phyloP scores from a whole-genome alignment of 192 early-diverging fungal species.

The Umbelopsis sp. region DNA sequence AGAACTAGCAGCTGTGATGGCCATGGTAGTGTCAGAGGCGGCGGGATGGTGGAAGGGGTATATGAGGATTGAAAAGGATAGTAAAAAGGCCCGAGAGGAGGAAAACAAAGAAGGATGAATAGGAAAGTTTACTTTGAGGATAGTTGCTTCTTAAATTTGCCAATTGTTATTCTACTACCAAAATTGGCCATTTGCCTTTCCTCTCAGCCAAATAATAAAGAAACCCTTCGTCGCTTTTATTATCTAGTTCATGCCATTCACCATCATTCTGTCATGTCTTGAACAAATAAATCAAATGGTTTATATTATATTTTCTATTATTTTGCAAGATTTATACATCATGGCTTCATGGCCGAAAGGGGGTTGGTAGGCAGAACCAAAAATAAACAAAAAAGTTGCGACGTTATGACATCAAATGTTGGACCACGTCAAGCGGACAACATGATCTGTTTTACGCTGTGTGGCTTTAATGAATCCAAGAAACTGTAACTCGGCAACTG shows the following conservation, averaged over 20 bases:
- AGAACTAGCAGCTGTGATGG: background rate
- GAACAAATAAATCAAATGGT: no score
- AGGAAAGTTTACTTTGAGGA: background rate
- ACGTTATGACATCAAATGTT: slow-evolving; percentile 33
- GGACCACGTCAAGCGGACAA: slow-evolving; percentile 82
- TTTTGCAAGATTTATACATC: no score
- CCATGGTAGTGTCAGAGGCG: background rate
- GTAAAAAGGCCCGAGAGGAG: slow-evolving; percentile 12
- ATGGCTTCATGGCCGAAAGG: no score
- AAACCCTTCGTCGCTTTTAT: no score
- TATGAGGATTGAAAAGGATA: background rate
- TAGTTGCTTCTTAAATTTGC: slow-evolving; percentile 20
- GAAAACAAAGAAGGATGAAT: background rate
- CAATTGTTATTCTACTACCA: slow-evolving; percentile 11
- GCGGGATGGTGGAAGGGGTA: background rate
- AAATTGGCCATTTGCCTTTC: no score
- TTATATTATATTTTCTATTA: no score
- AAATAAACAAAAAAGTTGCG: slow-evolving; percentile 5
- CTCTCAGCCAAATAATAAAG: no score
- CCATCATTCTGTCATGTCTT: no score
- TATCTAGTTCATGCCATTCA: no score
- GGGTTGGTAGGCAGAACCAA: no score
- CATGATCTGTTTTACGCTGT: slow-evolving; percentile 92
- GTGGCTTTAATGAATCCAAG: slow-evolving; percentile 92
- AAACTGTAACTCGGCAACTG: slow-evolving; percentile 85